Evolutionary conservation across 1,284 basidiomycete species (phyloP), one percentile per base, ranked within the genome.

Genomic region (Tremellales sp.): DNA sequence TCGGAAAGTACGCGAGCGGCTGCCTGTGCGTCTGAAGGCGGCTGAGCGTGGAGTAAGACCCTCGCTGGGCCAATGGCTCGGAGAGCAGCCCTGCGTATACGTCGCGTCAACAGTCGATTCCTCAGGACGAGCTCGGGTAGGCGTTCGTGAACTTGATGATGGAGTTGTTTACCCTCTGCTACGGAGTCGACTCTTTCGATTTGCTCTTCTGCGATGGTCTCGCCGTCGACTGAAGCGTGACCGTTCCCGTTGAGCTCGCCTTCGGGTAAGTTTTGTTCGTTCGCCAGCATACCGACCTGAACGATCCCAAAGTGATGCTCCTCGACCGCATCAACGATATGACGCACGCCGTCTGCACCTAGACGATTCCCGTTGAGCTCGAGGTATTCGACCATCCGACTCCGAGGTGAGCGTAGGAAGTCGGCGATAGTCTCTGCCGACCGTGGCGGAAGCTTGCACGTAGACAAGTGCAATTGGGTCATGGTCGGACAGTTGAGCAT

Each of bases 331-430:
- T 70, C 64, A 10, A 72, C 48, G 26, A 72, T 65, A 7, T 51
- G 35, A 3, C 49, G 47, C 1, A 70, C 61, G 10, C 62, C 65
- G 4, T 45, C 41, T 0, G 43, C 51, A 0, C 68, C 67, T 19
- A 72, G 53, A 5, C 48, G 40, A 48, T 72, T 72, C 12, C 58
- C 67, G 53, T 72, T 68, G 39, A 72, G 51, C 42, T 68, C 61
- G 15, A 72, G 54, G 5, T 48, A 40, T 25, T 62, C 56, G 15
- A 70, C 47, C 13, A 54, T 51, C 23, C 65, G 57, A 8, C 49
- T 58, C 13, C 65, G 60, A 6, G 53, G 44, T 2, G 57, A 60
- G 15, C 46, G 33, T 23, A 71, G 45, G 39, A 51, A 61, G 8
- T 47, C 31, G n/a, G 55, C 47, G n/a, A 69, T 53, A 6, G 57